Evolutionary conservation across 2,329 filamentous ascomycete genomes (phyloP).

Genomic region (Colletotrichum sp.): DNA sequence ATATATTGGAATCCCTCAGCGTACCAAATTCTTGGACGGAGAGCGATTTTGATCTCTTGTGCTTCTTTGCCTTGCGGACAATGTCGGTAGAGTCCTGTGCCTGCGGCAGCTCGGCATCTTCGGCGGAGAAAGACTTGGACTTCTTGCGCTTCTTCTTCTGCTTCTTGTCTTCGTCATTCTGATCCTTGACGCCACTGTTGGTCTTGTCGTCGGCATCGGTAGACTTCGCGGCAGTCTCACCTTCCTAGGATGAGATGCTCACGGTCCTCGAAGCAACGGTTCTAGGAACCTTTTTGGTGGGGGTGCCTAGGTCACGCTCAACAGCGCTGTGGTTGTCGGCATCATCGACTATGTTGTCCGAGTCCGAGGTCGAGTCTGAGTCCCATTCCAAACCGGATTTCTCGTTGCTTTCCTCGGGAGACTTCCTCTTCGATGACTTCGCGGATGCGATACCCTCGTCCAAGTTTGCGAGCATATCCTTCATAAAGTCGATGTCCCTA

Average conservation of each 20-base stretch:
- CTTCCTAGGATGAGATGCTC: not conserved
- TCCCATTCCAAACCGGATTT: not conserved
- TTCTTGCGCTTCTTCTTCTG: not conserved
- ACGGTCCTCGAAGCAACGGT: not conserved
- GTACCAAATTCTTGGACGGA: not conserved
- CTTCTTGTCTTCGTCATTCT: not conserved
- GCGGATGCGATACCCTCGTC: not conserved
- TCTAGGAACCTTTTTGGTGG: not conserved
- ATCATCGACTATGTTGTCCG: not conserved
- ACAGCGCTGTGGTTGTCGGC: not conserved
- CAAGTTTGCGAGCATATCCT: not conserved
- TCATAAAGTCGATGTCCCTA: not conserved
- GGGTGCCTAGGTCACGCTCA: not conserved
- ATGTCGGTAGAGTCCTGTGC: not conserved
- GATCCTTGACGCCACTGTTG: not conserved
- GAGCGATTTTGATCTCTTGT: not conserved
- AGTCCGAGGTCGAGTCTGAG: not conserved
- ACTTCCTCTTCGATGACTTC: not conserved
- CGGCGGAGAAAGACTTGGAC: not conserved
- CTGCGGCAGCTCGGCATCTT: not conserved
- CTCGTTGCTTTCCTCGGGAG: not conserved
- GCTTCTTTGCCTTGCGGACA: not conserved
- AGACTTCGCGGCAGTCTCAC: not conserved
- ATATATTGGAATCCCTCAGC: not conserved
- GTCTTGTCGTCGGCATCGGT: not conserved